Evolutionary conservation across 2,329 filamentous ascomycete genomes (phyloP), one percentile per base, ranked within the genome.

Genomic region (Metarhizium robertsii): DNA sequence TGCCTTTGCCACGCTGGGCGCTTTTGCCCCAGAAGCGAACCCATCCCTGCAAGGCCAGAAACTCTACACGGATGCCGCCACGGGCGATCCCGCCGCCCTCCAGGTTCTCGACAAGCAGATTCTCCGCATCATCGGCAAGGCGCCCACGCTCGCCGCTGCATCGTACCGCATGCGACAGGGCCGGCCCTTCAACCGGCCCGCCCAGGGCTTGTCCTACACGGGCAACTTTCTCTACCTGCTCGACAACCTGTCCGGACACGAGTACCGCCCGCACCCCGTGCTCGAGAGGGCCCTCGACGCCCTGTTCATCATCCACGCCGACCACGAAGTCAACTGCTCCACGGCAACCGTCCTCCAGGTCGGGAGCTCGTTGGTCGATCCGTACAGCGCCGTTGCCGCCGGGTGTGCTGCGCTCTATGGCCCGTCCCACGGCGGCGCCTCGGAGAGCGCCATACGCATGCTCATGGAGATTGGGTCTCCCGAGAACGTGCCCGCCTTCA

Each of bases 241-340:
- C 52, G 77, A 80, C 57, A 65, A 79, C 55, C 70, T 79, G 2
- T 77, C 77, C 7, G 71, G 70, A 2, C 61, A 65, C n/a, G 75
- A 75, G 30, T 76, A 75, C 59, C 65, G 66, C 18, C 78, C 79
- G 0, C 74, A 81, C 56, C 73, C 75, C 0, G 72, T 75, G 4
- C 66, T 82, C 7, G 76, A 75, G 51, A 74, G 72, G 59, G 73
- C 73, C n/a, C 67, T 83, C 16, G 77, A 81, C 53, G 72, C 73
- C 6, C 71, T 83, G 2, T 79, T 79, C 61, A 76, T 81, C 54
- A 72, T 83, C 29, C 78, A 81, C 59, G 76, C 78, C 2, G 80
- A 84, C 60, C 80, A 84, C 62, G 81, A 81, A 57, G 78, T 83
- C 64, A 81, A 81, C 60, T 76, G 78, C 61, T 79, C 78, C 2